Evolutionary conservation across 2,329 filamentous ascomycete genomes (phyloP).

Genomic region (Cercospora sp.): DNA sequence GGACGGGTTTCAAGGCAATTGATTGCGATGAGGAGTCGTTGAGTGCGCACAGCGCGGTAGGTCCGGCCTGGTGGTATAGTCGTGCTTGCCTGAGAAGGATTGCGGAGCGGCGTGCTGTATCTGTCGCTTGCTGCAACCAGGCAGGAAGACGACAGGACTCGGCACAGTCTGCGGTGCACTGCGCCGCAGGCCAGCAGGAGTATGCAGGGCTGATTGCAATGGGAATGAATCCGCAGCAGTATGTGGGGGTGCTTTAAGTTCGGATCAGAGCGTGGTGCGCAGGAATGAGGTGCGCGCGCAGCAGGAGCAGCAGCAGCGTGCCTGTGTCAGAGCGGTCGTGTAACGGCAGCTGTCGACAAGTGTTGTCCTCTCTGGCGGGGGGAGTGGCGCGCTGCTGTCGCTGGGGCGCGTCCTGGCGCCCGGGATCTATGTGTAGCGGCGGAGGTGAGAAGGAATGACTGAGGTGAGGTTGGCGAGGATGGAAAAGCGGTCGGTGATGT

Average conservation of each 20-base stretch:
- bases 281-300: slow-evolving; percentile 9
- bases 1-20: slow-evolving; percentile 3
- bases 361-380: not conserved
- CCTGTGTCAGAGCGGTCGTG: slow-evolving; percentile 15
- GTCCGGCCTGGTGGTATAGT: slow-evolving; percentile 18
- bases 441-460: slow-evolving; percentile 17
- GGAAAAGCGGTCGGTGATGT: slow-evolving; percentile 7
- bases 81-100: slow-evolving; percentile 13
- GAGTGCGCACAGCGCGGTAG: slow-evolving; percentile 19
- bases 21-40: slow-evolving; percentile 1
- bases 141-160: slow-evolving; percentile 22
- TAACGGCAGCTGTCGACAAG: not conserved
- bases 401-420: slow-evolving; percentile 1
- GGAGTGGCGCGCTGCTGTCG: not conserved
- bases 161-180: slow-evolving; percentile 8
- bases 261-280: not conserved
- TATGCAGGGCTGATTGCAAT: slow-evolving; percentile 19
- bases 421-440: not conserved
- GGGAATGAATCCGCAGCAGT: slow-evolving; percentile 19
- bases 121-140: slow-evolving; percentile 22
- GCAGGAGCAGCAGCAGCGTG: slow-evolving; percentile 5
- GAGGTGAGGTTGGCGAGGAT: slow-evolving; percentile 12
- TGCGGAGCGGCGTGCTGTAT: slow-evolving; percentile 13
- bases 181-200: slow-evolving; percentile 12
- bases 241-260: slow-evolving; percentile 17